These are phyloP conservation scores for Hymenoscyphus fraxineus DNA, from an alignment of 2,329 filamentous ascomycete genomes.

Conservation along the genomic window DNA sequence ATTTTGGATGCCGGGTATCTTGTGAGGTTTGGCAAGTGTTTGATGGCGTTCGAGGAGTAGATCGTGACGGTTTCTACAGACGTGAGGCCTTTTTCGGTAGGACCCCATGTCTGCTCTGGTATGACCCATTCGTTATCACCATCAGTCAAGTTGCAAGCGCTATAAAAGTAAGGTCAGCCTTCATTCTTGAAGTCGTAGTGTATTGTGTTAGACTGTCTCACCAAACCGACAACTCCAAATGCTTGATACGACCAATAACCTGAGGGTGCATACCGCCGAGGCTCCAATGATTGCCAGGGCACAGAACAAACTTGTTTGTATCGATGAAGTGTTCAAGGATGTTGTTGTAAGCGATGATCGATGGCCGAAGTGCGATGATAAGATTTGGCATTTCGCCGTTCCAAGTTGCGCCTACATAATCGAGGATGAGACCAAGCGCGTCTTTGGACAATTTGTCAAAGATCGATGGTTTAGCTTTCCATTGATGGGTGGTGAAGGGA, in stretches of 20 bases:
- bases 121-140: background rate
- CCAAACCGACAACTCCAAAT: background rate
- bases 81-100: background rate
- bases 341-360: background rate
- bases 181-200: background rate
- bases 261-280: background rate
- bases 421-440: background rate
- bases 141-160: constrained; percentile 1
- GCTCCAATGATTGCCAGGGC: background rate
- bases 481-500: background rate
- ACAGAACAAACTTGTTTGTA: background rate
- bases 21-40: background rate
- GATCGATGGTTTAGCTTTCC: background rate
- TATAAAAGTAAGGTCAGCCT: background rate
- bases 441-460: background rate
- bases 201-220: background rate
- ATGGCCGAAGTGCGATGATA: background rate
- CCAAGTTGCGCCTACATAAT: background rate
- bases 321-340: background rate
- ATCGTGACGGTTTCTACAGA: background rate
- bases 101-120: background rate
- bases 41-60: background rate
- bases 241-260: background rate
- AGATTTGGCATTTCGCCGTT: background rate
- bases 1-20: background rate